These are phyloP conservation scores for Saccharomyces hybrid DNA, from an alignment of 1,139 yeast species.

Conservation along the genomic window DNA sequence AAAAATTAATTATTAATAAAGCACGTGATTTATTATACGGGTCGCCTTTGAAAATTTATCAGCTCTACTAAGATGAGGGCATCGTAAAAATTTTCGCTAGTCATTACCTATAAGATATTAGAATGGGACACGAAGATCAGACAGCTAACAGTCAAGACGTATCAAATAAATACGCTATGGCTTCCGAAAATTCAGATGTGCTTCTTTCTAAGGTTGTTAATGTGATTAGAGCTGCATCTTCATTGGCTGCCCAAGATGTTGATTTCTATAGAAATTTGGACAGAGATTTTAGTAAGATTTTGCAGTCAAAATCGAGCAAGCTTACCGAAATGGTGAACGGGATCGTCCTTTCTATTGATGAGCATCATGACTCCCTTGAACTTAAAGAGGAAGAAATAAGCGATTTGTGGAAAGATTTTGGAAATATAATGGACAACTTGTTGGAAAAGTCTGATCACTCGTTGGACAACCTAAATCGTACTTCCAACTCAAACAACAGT, in stretches of 20 bases:
- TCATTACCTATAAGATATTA: neutral
- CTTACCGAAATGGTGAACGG: slow-evolving; percentile 50
- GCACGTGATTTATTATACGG: too few relatives aligned
- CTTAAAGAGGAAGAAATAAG: slow-evolving; percentile 39
- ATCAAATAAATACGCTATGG: neutral
- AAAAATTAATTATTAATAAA: too few relatives aligned
- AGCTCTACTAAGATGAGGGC: neutral
- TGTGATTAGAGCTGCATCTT: slow-evolving; percentile 62
- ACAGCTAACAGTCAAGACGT: too few relatives aligned
- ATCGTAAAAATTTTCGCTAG: neutral
- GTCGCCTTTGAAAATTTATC: too few relatives aligned
- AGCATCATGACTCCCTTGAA: slow-evolving; percentile 29
- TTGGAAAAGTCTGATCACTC: slow-evolving; percentile 70
- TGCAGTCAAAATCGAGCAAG: slow-evolving; percentile 39
- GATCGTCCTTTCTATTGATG: slow-evolving; percentile 41
- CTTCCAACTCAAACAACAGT: slow-evolving; percentile 11
- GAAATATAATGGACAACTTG: slow-evolving; percentile 57
- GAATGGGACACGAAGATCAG: too few relatives aligned
- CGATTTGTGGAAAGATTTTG: slow-evolving; percentile 55
- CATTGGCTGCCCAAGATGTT: slow-evolving; percentile 74
- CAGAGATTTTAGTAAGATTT: slow-evolving; percentile 37
- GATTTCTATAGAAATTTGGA: slow-evolving; percentile 67
- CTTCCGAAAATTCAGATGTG: slow-evolving; percentile 10
- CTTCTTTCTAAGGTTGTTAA: slow-evolving; percentile 38
- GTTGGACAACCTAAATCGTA: slow-evolving; percentile 38